These are phyloP conservation scores for Yamadazyma aaseri DNA, from an alignment of 1,139 yeast species.

Conservation along the genomic window DNA sequence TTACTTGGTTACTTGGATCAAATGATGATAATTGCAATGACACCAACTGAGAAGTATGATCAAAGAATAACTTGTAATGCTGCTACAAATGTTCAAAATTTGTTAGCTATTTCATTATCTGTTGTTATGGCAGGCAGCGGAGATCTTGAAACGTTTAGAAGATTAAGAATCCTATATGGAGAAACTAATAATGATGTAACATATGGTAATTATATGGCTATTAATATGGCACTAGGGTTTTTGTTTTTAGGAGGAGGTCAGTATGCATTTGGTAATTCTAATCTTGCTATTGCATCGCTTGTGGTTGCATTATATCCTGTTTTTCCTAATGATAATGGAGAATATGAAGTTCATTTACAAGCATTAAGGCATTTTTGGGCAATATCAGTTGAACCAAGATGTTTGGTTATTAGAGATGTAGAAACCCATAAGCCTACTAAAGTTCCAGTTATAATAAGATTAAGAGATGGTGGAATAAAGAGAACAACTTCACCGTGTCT, in stretches of 20 bases:
- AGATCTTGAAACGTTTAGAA: constrained; percentile 71
- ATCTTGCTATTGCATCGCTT: constrained; percentile 71
- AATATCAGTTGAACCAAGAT: constrained; percentile 75
- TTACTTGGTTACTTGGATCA: constrained; percentile 63
- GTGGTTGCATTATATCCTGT: constrained; percentile 75
- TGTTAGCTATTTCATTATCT: constrained; percentile 63
- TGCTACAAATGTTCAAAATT: constrained; percentile 56
- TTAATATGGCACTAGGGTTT: constrained; percentile 82
- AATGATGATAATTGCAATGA: constrained; percentile 52
- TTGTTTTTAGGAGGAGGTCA: constrained; percentile 92
- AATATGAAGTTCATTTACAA: constrained; percentile 66
- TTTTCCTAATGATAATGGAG: constrained; percentile 50
- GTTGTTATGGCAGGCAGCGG: constrained; percentile 92
- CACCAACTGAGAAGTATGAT: constrained; percentile 54
- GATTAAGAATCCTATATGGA: constrained; percentile 69
- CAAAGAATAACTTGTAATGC: constrained; percentile 58
- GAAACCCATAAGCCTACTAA: constrained; percentile 53
- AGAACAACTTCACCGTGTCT: constrained; percentile 59
- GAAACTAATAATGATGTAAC: constrained; percentile 46
- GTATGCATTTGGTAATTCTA: constrained; percentile 67
- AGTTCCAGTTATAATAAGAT: constrained; percentile 47
- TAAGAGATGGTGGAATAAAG: constrained; percentile 36
- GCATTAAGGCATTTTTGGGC: constrained; percentile 94
- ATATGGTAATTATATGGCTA: constrained; percentile 77
- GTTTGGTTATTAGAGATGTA: constrained; percentile 73